Percentiles rank a stretch among this genome's conserved stretches.
These are phyloP conservation scores for Hawksworthiomyces lignivorus DNA, from an alignment of 2,329 filamentous ascomycete genomes.

Conservation along the genomic window DNA sequence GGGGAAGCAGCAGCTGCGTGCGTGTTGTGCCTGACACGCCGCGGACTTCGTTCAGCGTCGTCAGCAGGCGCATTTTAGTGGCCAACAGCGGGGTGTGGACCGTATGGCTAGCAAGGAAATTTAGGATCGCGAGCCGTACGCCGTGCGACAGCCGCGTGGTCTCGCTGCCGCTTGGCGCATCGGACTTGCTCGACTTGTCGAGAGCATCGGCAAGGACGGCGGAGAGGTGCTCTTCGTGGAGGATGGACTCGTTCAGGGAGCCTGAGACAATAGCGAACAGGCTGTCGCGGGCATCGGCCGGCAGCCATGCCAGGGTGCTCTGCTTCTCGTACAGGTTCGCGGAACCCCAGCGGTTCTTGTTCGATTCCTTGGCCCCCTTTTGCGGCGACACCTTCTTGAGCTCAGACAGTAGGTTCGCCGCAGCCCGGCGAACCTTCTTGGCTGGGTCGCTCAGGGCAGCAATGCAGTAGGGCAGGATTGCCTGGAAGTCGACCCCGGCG, in stretches of 20 bases:
- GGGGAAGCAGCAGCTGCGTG: constrained; percentile 67
- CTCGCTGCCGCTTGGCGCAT: constrained; percentile 4
- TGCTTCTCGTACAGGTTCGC: constrained; percentile 56
- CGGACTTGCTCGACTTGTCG: constrained; percentile 34
- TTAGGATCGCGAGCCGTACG: constrained; percentile 56
- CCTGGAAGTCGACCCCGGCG: constrained; percentile 60
- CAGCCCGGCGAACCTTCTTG: constrained; percentile 66
- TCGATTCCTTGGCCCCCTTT: constrained; percentile 14
- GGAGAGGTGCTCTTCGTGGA: constrained; percentile 66
- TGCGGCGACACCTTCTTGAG: constrained; percentile 40
- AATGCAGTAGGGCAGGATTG: constrained; percentile 73
- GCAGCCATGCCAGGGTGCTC: constrained; percentile 49
- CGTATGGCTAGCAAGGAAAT: constrained; percentile 67
- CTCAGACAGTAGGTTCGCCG: constrained; percentile 57
- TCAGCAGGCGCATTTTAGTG: constrained; percentile 66
- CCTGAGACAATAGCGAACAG: constrained; percentile 49
- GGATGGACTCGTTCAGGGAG: constrained; percentile 73
- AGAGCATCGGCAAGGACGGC: constrained; percentile 55
- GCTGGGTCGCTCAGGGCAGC: constrained; percentile 68
- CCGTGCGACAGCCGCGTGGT: constrained; percentile 48
- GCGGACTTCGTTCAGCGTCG: constrained; percentile 64
- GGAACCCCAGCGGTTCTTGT: constrained; percentile 45
- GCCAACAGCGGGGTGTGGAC: constrained; percentile 58
- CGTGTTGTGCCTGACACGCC: constrained; percentile 61
- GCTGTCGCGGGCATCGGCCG: constrained; percentile 47